These are phyloP conservation scores for Chlamydomonas asymmetrica DNA, from an alignment of 139 green algal genomes.

Conservation along the genomic window DNA sequence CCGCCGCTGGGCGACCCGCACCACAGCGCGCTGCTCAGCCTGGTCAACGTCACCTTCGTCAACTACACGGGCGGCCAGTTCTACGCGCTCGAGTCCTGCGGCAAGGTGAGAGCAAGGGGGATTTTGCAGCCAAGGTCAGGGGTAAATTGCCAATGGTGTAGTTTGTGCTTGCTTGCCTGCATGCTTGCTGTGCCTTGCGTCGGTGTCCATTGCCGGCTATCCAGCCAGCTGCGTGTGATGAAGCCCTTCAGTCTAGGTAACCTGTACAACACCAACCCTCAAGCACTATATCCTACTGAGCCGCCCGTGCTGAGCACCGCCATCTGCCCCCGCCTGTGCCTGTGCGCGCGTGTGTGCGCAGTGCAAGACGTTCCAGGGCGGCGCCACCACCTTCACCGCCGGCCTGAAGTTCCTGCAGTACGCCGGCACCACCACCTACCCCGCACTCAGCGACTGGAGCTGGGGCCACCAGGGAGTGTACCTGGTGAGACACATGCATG, in stretches of 20 bases:
- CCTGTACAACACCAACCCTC: no score
- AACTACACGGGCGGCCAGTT: constrained; percentile 33
- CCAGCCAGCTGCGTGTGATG: no score
- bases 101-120: constrained; percentile 1
- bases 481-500: no score
- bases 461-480: constrained; percentile 45
- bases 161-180: no score
- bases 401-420: constrained; percentile 25
- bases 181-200: no score
- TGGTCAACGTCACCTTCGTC: constrained; percentile 58
- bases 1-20: constrained; percentile 6
- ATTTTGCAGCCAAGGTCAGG: no score
- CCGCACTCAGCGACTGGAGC: constrained; percentile 22
- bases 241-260: no score
- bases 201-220: no score
- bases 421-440: background rate
- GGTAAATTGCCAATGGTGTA: no score
- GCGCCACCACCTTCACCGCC: constrained; percentile 37
- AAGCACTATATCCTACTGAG: no score
- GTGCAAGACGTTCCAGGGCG: constrained; percentile 51
- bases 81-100: constrained; percentile 45
- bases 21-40: constrained; percentile 37
- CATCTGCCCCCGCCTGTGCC: constrained; percentile 27
- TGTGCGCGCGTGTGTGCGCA: constrained; percentile 29
- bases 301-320: no score